These are phyloP conservation scores for Pluteus cervinus DNA, from an alignment of 768 basidiomycete genomes.

Conservation along the genomic window DNA sequence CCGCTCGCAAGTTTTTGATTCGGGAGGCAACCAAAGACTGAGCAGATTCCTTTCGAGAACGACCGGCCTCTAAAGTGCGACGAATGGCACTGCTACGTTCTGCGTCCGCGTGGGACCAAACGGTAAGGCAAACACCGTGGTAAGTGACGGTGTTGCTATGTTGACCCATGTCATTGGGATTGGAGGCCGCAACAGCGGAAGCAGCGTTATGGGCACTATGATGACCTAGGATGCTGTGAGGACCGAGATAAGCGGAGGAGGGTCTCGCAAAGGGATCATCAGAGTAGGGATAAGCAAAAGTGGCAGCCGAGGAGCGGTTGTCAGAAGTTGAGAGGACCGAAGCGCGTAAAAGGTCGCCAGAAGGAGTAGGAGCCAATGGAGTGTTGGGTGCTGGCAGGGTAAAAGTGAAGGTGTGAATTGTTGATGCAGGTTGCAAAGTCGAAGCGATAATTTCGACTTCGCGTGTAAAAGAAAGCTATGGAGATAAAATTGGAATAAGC, in stretches of 20 bases:
- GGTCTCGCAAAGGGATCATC: constrained; percentile 78
- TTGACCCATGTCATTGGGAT: constrained; percentile 23
- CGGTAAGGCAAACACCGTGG: constrained; percentile 88
- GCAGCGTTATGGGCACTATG: constrained; percentile 27
- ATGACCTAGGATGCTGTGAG: constrained; percentile 59
- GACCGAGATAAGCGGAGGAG: constrained; percentile 75
- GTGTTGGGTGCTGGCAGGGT: constrained; percentile 72
- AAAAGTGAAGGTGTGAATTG: constrained; percentile 90
- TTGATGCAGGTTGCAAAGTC: constrained; percentile 90
- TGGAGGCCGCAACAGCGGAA: constrained; percentile 20
- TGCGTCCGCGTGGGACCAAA: constrained; percentile 93
- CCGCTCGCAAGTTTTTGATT: constrained; percentile 57
- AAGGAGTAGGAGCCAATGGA: constrained; percentile 69
- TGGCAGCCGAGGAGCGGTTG: constrained; percentile 61
- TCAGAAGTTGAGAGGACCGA: constrained; percentile 66
- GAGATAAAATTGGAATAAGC: constrained; percentile 2
- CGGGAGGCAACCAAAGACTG: constrained; percentile 67
- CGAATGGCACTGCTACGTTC: constrained; percentile 83
- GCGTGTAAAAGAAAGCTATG: constrained; percentile 81
- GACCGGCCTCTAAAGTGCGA: constrained; percentile 72
- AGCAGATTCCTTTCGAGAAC: constrained; percentile 73
- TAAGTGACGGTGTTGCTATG: constrained; percentile 57
- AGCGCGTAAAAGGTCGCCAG: constrained; percentile 64
- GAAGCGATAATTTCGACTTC: constrained; percentile 94
- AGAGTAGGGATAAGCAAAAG: constrained; percentile 68